phyloP scores from a whole-genome alignment of 2,329 filamentous ascomycete species.

The Aspergillus japonicus region DNA sequence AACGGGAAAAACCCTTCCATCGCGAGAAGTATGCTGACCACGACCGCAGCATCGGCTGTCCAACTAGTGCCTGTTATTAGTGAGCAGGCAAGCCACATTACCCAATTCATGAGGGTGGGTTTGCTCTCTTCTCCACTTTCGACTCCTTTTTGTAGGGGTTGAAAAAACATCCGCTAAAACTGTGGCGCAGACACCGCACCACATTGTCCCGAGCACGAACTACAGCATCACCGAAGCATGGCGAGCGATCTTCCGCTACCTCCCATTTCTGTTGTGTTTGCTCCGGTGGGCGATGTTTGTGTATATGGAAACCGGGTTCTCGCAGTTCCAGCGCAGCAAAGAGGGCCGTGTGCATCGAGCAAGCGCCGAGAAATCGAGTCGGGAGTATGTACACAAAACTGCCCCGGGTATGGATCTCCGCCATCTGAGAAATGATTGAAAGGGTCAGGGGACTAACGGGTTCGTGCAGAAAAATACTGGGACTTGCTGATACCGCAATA shows the following conservation, averaged over 20 bases:
- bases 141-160: too few species aligned
- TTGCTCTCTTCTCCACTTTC: neutral
- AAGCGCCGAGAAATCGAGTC: slow-evolving; percentile 4
- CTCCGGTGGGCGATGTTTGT: slow-evolving; percentile 9
- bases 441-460: neutral
- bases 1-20: too few species aligned
- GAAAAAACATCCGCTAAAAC: too few species aligned
- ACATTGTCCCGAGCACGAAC: slow-evolving; percentile 10
- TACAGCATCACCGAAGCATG: slow-evolving; percentile 6
- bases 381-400: slow-evolving; percentile 7
- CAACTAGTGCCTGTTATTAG: slow-evolving; percentile 11
- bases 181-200: slow-evolving; percentile 9
- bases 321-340: neutral
- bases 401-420: slow-evolving; percentile 3
- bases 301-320: slow-evolving; percentile 8
- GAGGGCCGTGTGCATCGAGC: slow-evolving; percentile 1
- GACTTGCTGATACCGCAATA: slow-evolving; percentile 18
- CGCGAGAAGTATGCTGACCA: neutral
- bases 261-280: slow-evolving; percentile 6
- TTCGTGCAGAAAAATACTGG: slow-evolving; percentile 17
- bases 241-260: slow-evolving; percentile 8
- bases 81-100: slow-evolving; percentile 4
- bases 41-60: slow-evolving; percentile 6
- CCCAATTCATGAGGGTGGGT: slow-evolving; percentile 13
- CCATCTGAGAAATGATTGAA: neutral